These are phyloP conservation scores for Nyssa sinensis DNA, from an alignment of 148 eudicot species.

Conservation along the genomic window DNA sequence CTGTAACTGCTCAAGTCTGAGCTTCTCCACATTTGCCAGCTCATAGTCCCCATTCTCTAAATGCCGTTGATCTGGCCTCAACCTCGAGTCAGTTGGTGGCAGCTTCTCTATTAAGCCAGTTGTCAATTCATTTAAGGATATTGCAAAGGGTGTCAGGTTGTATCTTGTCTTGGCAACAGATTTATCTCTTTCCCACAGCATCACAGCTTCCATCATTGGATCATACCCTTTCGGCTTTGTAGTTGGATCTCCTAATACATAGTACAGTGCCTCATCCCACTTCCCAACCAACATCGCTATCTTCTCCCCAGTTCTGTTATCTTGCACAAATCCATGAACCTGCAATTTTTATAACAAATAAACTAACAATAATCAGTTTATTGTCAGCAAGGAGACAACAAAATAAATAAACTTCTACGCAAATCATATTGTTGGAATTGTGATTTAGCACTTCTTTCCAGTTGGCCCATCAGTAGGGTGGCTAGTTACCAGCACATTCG, in stretches of 20 bases:
- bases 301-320: constrained; percentile 90
- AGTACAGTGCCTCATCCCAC: constrained; percentile 99
- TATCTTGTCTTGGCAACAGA: constrained; percentile 73
- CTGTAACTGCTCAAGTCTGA: constrained; percentile 89
- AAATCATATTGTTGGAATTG: neutral
- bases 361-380: neutral
- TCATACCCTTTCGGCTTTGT: constrained; percentile 93
- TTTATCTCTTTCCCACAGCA: constrained; percentile 94
- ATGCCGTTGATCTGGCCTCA: constrained; percentile 94
- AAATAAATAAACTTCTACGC: neutral
- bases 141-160: constrained; percentile 88
- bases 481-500: neutral
- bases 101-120: constrained; percentile 68
- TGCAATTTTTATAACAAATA: constrained; percentile 23
- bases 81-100: constrained; percentile 96
- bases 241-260: constrained; percentile 87
- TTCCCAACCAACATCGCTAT: constrained; percentile 92
- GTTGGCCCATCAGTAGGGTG: neutral
- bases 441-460: neutral
- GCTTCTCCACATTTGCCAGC: constrained; percentile 85
- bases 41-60: constrained; percentile 95
- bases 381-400: neutral
- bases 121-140: constrained; percentile 87
- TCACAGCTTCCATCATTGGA: constrained; percentile 94
- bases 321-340: constrained; percentile 98